These are phyloP conservation scores for Lachnellula subtilissima DNA, from an alignment of 2,329 filamentous ascomycete species.

Conservation along the genomic window DNA sequence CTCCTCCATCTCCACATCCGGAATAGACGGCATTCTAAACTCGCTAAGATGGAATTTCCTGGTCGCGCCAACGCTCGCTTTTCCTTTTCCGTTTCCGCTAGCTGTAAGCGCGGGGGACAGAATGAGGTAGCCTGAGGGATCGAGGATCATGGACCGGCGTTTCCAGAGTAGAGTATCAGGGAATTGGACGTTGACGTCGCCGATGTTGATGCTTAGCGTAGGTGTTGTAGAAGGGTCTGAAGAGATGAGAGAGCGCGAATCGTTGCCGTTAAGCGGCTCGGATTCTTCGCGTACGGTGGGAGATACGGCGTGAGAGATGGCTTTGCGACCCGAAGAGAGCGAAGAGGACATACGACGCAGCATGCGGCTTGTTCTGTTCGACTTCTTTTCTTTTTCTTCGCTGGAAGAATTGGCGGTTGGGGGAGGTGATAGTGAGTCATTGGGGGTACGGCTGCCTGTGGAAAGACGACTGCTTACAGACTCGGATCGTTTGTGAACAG, in stretches of 20 bases:
- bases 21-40: slow-evolving; percentile 72
- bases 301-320: slow-evolving; percentile 31
- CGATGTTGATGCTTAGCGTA: slow-evolving; percentile 34
- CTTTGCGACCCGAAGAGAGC: slow-evolving; percentile 39
- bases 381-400: slow-evolving; percentile 51
- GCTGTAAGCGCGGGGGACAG: slow-evolving; percentile 65
- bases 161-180: slow-evolving; percentile 97
- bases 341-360: slow-evolving; percentile 63
- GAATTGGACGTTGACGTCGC: slow-evolving; percentile 95
- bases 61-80: slow-evolving; percentile 53
- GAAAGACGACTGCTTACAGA: slow-evolving; percentile 61
- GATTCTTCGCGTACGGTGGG: slow-evolving; percentile 36
- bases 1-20: slow-evolving; percentile 89
- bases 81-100: slow-evolving; percentile 32
- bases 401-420: slow-evolving; percentile 35
- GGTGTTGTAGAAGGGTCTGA: slow-evolving; percentile 33
- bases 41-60: slow-evolving; percentile 85
- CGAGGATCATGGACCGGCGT: slow-evolving; percentile 80
- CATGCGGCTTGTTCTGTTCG: slow-evolving; percentile 41
- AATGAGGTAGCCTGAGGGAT: slow-evolving; percentile 77
- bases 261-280: slow-evolving; percentile 23
- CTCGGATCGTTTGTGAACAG: slow-evolving; percentile 52
- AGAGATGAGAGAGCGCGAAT: slow-evolving; percentile 29
- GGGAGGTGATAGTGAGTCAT: slow-evolving; percentile 33
- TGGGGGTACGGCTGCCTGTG: slow-evolving; percentile 21